A percentile compares a stretch with the other conserved stretches of the same genome.
These are phyloP conservation scores for Plicaturopsis crispa DNA, from an alignment of 768 basidiomycete genomes.

Conservation along the genomic window DNA sequence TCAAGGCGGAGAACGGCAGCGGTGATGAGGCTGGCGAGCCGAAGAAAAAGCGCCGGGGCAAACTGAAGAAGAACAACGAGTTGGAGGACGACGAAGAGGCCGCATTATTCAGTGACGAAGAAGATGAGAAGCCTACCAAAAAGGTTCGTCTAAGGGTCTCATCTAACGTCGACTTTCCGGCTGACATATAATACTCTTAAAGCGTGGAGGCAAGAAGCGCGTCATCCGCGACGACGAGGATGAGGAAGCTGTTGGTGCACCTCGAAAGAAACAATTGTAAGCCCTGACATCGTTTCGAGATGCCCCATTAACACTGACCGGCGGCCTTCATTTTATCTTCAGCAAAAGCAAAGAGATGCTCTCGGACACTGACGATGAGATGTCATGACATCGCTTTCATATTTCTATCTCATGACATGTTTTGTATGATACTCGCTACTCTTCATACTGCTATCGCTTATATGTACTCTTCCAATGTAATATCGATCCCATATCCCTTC, in stretches of 20 bases:
- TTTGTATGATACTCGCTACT: too few relatives aligned
- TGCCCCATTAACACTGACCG: not conserved
- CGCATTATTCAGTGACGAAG: constrained; percentile 65
- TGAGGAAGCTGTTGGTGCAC: constrained; percentile 54
- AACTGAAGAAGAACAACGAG: constrained; percentile 48
- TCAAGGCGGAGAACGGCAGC: constrained; percentile 43
- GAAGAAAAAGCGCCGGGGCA: constrained; percentile 67
- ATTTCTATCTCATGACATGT: too few relatives aligned
- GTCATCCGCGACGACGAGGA: constrained; percentile 75
- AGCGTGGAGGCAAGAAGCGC: constrained; percentile 60
- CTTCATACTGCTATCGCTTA: too few relatives aligned
- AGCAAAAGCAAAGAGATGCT: constrained; percentile 90
- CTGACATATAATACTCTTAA: not conserved
- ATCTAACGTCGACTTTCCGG: not conserved
- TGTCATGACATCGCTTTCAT: constrained; percentile 36
- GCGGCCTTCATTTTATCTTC: constrained; percentile 5
- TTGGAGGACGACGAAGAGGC: constrained; percentile 57
- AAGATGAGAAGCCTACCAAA: constrained; percentile 60
- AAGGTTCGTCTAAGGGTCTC: constrained; percentile 40
- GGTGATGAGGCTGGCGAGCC: constrained; percentile 49
- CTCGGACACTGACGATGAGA: constrained; percentile 83
- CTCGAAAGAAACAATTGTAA: constrained; percentile 73
- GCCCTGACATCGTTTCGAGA: constrained; percentile 18
- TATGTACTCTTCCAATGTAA: too few relatives aligned
- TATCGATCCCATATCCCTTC: too few relatives aligned